phyloP scores from a whole-genome alignment of 352 stramenopile species.

The Globisporangium uncinulatum region DNA sequence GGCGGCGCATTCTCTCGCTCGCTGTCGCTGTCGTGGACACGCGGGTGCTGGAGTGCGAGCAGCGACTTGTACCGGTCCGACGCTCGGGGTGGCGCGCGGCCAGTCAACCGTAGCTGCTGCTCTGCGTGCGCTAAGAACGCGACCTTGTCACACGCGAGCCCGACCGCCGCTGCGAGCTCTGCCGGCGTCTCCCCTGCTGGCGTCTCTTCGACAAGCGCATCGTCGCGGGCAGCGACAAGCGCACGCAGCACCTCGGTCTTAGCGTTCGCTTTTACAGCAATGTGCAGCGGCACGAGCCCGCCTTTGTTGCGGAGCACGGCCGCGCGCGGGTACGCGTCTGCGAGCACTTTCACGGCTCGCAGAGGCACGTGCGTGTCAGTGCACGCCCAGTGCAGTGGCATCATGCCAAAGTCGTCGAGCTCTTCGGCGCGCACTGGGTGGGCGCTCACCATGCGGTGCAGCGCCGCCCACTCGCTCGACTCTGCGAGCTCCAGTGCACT shows the following conservation, averaged over 20 bases:
- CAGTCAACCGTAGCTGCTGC: slow-evolving; percentile 31
- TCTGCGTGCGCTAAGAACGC: slow-evolving; percentile 39
- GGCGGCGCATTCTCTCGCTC: slow-evolving; percentile 3
- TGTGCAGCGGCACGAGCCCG: slow-evolving; percentile 71
- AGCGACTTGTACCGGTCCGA: slow-evolving; percentile 45
- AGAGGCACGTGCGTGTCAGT: slow-evolving; percentile 69
- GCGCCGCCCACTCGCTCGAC: slow-evolving; percentile 56
- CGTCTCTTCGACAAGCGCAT: slow-evolving; percentile 60
- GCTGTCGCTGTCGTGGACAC: background rate
- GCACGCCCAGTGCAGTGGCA: slow-evolving; percentile 82
- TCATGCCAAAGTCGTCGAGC: slow-evolving; percentile 84
- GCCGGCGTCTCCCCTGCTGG: slow-evolving; percentile 61
- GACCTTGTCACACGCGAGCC: slow-evolving; percentile 45
- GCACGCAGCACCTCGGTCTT: slow-evolving; percentile 57
- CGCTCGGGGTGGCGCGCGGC: slow-evolving; percentile 37
- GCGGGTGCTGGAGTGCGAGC: slow-evolving; percentile 1
- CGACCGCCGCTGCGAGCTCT: slow-evolving; percentile 54
- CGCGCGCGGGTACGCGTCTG: slow-evolving; percentile 49
- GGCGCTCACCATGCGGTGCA: slow-evolving; percentile 50
- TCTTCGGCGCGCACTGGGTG: slow-evolving; percentile 55
- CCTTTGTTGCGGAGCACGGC: slow-evolving; percentile 70
- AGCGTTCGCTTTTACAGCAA: slow-evolving; percentile 72
- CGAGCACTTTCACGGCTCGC: slow-evolving; percentile 58
- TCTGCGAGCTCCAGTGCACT: slow-evolving; percentile 72
- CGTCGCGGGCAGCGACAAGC: slow-evolving; percentile 41